phyloP scores from a whole-genome alignment of 2,329 filamentous ascomycete species.

The Leptographium procerum region DNA sequence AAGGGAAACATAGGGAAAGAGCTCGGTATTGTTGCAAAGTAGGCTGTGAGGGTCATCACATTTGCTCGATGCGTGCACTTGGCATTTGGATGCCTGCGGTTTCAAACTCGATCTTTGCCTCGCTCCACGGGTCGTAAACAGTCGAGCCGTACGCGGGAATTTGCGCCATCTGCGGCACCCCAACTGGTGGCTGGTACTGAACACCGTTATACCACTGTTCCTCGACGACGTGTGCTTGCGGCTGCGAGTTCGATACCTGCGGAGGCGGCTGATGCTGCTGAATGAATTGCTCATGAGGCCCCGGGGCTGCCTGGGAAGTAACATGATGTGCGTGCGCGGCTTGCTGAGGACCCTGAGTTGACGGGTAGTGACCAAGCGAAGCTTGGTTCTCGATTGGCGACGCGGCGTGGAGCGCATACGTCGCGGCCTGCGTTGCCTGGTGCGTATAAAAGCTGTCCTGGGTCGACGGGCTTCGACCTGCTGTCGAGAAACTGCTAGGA shows the following conservation, averaged over 20 bases:
- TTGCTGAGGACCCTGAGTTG: conserved; percentile 24
- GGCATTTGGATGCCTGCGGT: conserved; percentile 49
- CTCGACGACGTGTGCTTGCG: conserved; percentile 19
- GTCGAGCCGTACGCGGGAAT: conserved; percentile 36
- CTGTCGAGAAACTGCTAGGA: conserved; percentile 46
- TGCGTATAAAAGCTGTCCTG: conserved; percentile 48
- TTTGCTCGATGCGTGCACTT: conserved; percentile 43
- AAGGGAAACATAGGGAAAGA: neutral
- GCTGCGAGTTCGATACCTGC: conserved; percentile 27
- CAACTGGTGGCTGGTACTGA: conserved; percentile 45
- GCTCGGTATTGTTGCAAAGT: neutral
- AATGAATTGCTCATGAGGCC: neutral
- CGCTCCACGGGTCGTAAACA: conserved; percentile 40
- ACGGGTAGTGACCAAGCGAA: conserved; percentile 27
- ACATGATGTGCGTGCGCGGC: conserved; percentile 23
- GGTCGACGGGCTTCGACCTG: conserved; percentile 40
- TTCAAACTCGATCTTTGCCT: conserved; percentile 44
- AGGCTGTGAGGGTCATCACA: conserved; percentile 25
- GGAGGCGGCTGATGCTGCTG: conserved; percentile 22
- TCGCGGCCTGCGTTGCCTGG: conserved; percentile 34
- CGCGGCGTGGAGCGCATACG: conserved; percentile 35
- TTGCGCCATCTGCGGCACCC: conserved; percentile 42
- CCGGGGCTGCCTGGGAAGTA: neutral
- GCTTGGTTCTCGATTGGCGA: conserved; percentile 35
- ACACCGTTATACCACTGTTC: conserved; percentile 41